Base-by-base conservation (phyloP, 2,329 filamentous ascomycete species). In the Ophiostoma australiae region DNA sequence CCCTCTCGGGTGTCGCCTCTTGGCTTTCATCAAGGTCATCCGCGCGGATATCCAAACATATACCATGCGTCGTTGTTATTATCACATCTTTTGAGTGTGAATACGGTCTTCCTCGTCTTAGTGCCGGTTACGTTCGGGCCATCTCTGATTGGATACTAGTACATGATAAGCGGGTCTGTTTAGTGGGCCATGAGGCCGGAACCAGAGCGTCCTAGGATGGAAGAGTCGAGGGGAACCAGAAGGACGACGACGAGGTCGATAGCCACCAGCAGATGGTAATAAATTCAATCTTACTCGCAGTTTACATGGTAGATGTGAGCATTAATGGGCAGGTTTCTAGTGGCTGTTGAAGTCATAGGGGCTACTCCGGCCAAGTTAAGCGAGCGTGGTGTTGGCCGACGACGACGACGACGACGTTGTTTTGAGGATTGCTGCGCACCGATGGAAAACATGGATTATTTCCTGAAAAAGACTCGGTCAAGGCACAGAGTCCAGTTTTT, bases 321-420 rank as follows among this genome's bases (percentile, higher is more conserved):
- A 11, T 11, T 11, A 11, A 58, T 27, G 5, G 4, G 31, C 6
- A 17, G 3, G 10, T 4, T 55, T 23, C 6, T 58, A 58, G n/a
- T 58, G 52, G 52, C 23, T 11, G 23, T 27, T 10, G 23, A 27
- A 10, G 8, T 13, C 27, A 27, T 27, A 23, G 23, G n/a, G 27
- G 23, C 39, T 31, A 31, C 1, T 31, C 27, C 27, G 27, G 3
- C n/a, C n/a, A 39, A 39, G 23, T 39, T 20, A 39, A 37, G 7
- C 20, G 2, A 39, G 17, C 20, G 17, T 39, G 63, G 10, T 27
- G 63, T 23, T 17, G 58, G 23, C 23, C 52, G 23, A 27, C 23
- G 58, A 63, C 13, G 58, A 33, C 55, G 55, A 61, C 58, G 58
- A 66, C 63, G 35, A 66, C 35, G 33, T 39, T 23, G 33, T 7